Base-by-base conservation (phyloP, 148 eudicot species). In the Vaccinium macrocarpon region DNA sequence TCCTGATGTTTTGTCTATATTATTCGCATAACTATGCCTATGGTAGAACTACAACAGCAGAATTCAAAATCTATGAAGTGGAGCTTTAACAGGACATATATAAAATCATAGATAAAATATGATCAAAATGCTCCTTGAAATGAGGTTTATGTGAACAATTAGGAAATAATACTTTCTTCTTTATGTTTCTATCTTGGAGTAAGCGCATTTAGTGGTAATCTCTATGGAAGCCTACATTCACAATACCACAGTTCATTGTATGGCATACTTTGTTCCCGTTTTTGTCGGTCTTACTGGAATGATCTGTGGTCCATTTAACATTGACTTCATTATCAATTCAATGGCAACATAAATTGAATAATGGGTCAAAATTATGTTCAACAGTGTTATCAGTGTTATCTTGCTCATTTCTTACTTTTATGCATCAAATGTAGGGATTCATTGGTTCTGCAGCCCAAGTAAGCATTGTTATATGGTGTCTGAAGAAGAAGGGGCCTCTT, bases 371-470 rank as follows among this genome's bases (percentile, higher is more conserved):
- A 29, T 27, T 68, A 14, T 1, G 13, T 51, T 2, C 16, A 12
- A 15, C 27, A 38, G 73, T n/a, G 32, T 68, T 68, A 13, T 68
- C 27, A 27, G 13, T 68, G 38, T 51, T 11, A 56, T 51, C 46
- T 6, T 56, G 55, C 64, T 75, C 35, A n/a, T 55, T 57, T 21
- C 11, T 72, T 23, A 10, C 52, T 51, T n/a, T 81, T 27, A 12
- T 53, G 38, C 10, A 79, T 61, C 50, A 66, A 78, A 59, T 89
- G 81, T 85, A 96, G 98, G 98, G 87, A 1, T n/a, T 92, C 29
- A 90, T 96, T 88, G 98, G 98, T 49, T 90, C 92, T 83, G 92
- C 90, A 81, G 87, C 92, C 79, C 95, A 94, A 91, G 92, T 92
- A n/a, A 90, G 93, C 48, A 87, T 94, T 52, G 52, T 74, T n/a